phyloP scores from a whole-genome alignment of 2,329 filamentous ascomycete genomes.

The Exophiala viscosa region DNA sequence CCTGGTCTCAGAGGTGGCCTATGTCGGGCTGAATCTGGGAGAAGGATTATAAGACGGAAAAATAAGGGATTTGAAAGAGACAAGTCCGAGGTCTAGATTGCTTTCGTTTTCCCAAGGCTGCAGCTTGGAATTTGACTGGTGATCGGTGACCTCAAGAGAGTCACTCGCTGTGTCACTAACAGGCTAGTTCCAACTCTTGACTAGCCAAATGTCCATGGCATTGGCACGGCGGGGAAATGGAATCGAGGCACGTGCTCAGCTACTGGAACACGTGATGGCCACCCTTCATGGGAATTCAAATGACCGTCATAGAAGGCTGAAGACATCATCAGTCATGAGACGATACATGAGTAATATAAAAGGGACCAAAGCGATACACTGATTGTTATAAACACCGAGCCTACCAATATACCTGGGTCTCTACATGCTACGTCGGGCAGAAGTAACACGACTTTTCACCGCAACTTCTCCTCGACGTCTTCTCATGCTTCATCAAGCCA shows the following conservation, averaged over 20 bases:
- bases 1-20: too few relatives aligned
- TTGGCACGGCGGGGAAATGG: not conserved
- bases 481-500: constrained; percentile 22
- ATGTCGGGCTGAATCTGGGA: too few relatives aligned
- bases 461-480: not conserved
- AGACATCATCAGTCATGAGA: not conserved
- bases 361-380: not conserved
- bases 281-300: not conserved
- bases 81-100: too few relatives aligned
- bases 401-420: not conserved
- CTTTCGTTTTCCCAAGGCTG: too few relatives aligned
- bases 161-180: too few relatives aligned
- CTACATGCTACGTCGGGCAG: not conserved
- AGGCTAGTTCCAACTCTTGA: not conserved
- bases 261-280: not conserved
- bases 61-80: too few relatives aligned
- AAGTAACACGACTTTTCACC: too few relatives aligned
- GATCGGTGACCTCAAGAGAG: not conserved
- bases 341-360: not conserved
- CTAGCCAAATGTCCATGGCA: too few relatives aligned
- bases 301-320: not conserved
- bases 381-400: too few relatives aligned
- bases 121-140: too few relatives aligned
- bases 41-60: too few relatives aligned
- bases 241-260: not conserved